Conservation (phyloP, 176 grass and related monocot species). For the Olyra latifolia region DNA sequence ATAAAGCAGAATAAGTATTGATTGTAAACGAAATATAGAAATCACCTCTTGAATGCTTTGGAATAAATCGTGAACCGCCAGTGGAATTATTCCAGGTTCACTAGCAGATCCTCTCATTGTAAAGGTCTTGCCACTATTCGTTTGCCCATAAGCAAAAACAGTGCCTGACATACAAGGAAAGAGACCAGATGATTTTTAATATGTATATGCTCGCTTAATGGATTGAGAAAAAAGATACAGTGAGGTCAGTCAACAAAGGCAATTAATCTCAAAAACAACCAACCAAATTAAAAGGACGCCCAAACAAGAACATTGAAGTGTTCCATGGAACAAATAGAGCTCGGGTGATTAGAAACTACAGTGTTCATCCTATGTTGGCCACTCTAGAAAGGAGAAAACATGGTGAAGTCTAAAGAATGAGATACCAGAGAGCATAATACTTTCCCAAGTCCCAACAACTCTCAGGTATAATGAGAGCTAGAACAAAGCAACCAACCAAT, state of each 20-base stretch:
- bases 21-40: not conserved
- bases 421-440: not conserved
- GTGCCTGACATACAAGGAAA: conserved; percentile 54
- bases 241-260: not conserved
- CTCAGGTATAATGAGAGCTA: not conserved
- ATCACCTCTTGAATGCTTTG: conserved; percentile 67
- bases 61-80: conserved; percentile 80
- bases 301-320: not conserved
- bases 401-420: not conserved
- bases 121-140: conserved; percentile 90
- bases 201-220: not conserved
- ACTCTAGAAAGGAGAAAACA: not conserved
- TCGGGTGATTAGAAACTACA: not conserved
- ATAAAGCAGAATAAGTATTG: conserved; percentile 8
- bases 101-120: conserved; percentile 76
- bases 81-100: conserved; percentile 88
- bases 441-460: not conserved
- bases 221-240: not conserved
- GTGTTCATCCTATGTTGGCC: not conserved
- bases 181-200: conserved; percentile 12
- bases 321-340: not conserved
- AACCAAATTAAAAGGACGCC: not conserved
- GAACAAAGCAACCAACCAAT: not conserved
- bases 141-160: conserved; percentile 98
- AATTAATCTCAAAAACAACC: not conserved